Base-by-base conservation (phyloP, 2,329 filamentous ascomycete genomes). In the Aspergillus quadricinctus region DNA sequence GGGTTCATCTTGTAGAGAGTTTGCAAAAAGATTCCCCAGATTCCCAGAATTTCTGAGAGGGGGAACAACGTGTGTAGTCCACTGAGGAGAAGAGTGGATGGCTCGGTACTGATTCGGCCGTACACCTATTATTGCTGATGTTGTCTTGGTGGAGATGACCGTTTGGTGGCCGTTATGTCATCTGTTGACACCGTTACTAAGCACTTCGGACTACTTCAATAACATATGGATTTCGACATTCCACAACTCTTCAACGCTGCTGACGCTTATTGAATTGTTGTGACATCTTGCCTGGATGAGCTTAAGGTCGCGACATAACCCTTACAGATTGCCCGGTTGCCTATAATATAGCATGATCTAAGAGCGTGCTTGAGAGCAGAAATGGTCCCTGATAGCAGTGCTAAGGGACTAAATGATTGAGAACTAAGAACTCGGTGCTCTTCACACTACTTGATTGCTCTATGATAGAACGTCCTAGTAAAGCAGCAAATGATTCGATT, bases 1-100 rank as follows among this genome's bases (percentile, higher is more conserved):
- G 83, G 82, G 67, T 84, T 85, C 82, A 84, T 84, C 58, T 61
- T 67, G 54, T 60, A 46, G 49, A 53, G 57, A 57, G 50, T 50
- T 49, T 55, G 48, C 53, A 43, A 53, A 56, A 52, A 41, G 29
- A 25, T 31, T n/a, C 23, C 45, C 57, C 46, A 40, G 37, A 7
- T 21, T 46, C 37, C 49, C 53, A 50, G 50, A 52, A 55, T 41
- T 41, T 17, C 48, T 19, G 45, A n/a, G 40, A 14, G 3, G 43
- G 43, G 43, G 23, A 46, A 25, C 11, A 46, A 25, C 14, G 19
- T 23, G 43, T 46, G 14, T 14, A 46, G 23, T 55, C 48, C 29
- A 35, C 25, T 52, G n/a, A 49, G 43, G 35, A 28, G 27, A 31
- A 10, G 45, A 23, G 56, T 46, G 56, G 55, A 59, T 60, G 53